Evolutionary conservation across 2,329 filamentous ascomycete species (phyloP).

Genomic region (Laburnicola sp.): DNA sequence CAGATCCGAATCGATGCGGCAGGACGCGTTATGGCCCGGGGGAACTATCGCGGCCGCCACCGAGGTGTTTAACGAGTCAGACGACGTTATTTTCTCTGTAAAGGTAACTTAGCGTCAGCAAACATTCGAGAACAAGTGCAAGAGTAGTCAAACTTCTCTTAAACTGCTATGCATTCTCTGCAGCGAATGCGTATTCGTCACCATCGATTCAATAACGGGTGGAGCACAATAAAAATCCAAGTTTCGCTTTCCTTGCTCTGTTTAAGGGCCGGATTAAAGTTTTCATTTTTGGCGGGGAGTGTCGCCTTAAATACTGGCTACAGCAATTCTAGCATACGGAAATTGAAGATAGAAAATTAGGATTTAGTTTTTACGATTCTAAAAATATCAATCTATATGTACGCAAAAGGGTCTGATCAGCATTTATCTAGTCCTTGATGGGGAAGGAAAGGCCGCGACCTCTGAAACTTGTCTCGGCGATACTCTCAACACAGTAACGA

Average conservation of each 20-base stretch:
- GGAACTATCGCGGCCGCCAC: too few relatives aligned
- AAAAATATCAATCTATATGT: conserved; percentile 1
- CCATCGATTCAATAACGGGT: neutral
- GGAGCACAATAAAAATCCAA: neutral
- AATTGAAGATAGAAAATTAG: neutral
- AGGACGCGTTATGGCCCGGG: too few relatives aligned
- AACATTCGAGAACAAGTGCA: neutral
- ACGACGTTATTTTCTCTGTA: neutral
- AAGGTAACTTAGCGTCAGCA: neutral
- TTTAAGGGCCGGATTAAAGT: neutral
- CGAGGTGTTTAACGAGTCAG: neutral
- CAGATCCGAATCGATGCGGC: too few relatives aligned
- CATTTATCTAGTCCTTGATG: neutral
- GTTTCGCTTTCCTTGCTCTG: neutral
- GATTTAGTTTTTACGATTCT: neutral
- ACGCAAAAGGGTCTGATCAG: neutral
- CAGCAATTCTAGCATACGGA: neutral
- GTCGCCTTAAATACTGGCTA: neutral
- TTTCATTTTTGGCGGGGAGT: neutral
- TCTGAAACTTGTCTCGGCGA: neutral
- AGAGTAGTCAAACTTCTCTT: neutral
- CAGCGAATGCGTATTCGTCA: neutral
- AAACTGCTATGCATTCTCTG: neutral
- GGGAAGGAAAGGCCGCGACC: neutral
- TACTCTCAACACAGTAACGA: neutral